A percentile compares a stretch with the other conserved stretches of the same genome.
Evolutionary conservation across 2,329 filamentous ascomycete genomes (phyloP).

Genomic region (Penicillium sp.): DNA sequence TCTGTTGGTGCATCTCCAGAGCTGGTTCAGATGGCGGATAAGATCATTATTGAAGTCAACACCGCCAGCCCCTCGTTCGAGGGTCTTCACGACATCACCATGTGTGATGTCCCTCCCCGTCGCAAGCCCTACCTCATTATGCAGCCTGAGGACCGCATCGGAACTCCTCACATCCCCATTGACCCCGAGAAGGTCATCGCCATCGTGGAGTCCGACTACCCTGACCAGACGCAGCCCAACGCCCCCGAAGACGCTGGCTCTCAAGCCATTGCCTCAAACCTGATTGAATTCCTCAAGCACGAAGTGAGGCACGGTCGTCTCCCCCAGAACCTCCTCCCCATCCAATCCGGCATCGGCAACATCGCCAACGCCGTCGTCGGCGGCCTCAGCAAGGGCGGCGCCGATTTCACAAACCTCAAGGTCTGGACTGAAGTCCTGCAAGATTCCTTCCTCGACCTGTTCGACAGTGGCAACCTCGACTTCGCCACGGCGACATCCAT

Average conservation of each 20-base stretch:
- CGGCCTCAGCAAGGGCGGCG: slow-evolving; percentile 72
- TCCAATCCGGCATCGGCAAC: slow-evolving; percentile 90
- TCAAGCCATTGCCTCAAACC: slow-evolving; percentile 73
- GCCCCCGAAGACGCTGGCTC: slow-evolving; percentile 75
- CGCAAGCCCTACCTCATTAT: slow-evolving; percentile 88
- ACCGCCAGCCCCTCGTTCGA: slow-evolving; percentile 83
- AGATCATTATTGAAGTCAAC: slow-evolving; percentile 92
- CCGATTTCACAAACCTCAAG: slow-evolving; percentile 84
- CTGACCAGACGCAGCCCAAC: slow-evolving; percentile 77
- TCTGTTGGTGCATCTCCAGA: slow-evolving; percentile 85
- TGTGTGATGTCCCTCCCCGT: slow-evolving; percentile 80
- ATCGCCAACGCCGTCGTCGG: slow-evolving; percentile 92
- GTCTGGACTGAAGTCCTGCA: slow-evolving; percentile 95
- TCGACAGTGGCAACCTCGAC: slow-evolving; percentile 84
- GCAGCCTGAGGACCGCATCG: slow-evolving; percentile 83
- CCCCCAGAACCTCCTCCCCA: slow-evolving; percentile 75
- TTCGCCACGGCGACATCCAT: slow-evolving; percentile 90
- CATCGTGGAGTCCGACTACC: slow-evolving; percentile 83
- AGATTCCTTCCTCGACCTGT: slow-evolving; percentile 90
- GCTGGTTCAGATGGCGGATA: slow-evolving; percentile 87
- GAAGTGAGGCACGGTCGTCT: slow-evolving; percentile 80
- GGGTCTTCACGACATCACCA: slow-evolving; percentile 87
- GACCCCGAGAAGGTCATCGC: slow-evolving; percentile 85
- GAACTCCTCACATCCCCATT: slow-evolving; percentile 78
- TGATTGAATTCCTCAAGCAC: slow-evolving; percentile 86